Percentiles rank a stretch among this genome's conserved stretches.
Evolutionary conservation across 2,329 filamentous ascomycete genomes (phyloP).

Genomic region (Aspergillus pseudonomiae): DNA sequence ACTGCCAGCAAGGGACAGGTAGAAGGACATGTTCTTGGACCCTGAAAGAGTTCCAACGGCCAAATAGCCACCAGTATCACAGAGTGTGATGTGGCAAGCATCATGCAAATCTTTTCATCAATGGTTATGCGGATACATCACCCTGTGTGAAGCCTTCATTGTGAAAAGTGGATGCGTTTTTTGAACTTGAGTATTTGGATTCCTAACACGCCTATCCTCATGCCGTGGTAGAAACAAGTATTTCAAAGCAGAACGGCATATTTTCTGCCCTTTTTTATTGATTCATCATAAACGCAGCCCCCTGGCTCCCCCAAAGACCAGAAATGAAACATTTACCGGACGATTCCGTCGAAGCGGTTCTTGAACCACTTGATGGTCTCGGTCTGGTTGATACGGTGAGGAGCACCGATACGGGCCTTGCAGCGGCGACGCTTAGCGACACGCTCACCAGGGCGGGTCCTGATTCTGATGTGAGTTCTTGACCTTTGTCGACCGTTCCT

Average conservation of each 20-base stretch:
- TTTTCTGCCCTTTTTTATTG: slow-evolving; percentile 31
- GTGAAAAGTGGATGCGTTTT: slow-evolving; percentile 51
- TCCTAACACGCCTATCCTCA: slow-evolving; percentile 45
- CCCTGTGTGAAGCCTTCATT: slow-evolving; percentile 63
- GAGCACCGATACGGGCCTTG: slow-evolving; percentile 82
- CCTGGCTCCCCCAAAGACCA: slow-evolving; percentile 28
- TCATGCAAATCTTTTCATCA: slow-evolving; percentile 45
- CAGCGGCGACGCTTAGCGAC: slow-evolving; percentile 91
- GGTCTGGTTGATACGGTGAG: slow-evolving; percentile 88
- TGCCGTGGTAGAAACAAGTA: slow-evolving; percentile 39
- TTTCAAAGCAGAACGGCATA: slow-evolving; percentile 30
- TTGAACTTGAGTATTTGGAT: slow-evolving; percentile 37
- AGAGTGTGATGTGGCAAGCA: slow-evolving; percentile 18
- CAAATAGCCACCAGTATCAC: slow-evolving; percentile 10
- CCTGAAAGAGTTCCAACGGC: slow-evolving; percentile 8
- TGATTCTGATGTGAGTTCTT: slow-evolving; percentile 41
- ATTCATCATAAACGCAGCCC: slow-evolving; percentile 38
- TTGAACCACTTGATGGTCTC: slow-evolving; percentile 99
- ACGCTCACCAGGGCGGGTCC: slow-evolving; percentile 96
- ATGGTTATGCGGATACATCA: slow-evolving; percentile 62
- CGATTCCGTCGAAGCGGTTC: slow-evolving; percentile 95
- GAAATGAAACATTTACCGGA: slow-evolving; percentile 72
- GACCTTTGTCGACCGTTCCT: not conserved
- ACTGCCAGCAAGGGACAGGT: not conserved
- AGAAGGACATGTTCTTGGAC: not conserved